Conservation (phyloP, 2,329 filamentous ascomycete species). For the Arachnomyces sp. region DNA sequence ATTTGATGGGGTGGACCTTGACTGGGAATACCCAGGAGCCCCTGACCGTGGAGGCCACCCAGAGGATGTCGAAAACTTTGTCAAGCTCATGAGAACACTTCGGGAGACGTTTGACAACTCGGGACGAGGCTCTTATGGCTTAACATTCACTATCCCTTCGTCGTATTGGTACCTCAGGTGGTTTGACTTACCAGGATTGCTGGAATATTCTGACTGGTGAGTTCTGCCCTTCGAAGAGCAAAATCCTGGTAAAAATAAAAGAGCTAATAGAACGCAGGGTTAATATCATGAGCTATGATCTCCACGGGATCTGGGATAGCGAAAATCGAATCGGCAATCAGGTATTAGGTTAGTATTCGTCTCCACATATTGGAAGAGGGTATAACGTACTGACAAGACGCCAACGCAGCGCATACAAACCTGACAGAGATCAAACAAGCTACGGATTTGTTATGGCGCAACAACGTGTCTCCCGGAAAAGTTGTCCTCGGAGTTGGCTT, state of each 20-base stretch:
- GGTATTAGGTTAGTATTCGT: too few species aligned
- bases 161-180: constrained; percentile 21
- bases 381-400: too few species aligned
- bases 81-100: constrained; percentile 9
- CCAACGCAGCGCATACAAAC: too few species aligned
- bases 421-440: constrained; percentile 36
- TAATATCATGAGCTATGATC: constrained; percentile 8
- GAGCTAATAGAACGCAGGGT: too few species aligned
- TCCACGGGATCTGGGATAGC: constrained; percentile 3
- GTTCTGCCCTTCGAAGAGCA: too few species aligned
- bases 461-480: constrained; percentile 32
- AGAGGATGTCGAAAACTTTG: constrained; percentile 14
- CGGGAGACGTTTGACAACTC: constrained; percentile 8
- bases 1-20: constrained; percentile 19
- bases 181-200: constrained; percentile 21
- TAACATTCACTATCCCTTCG: constrained; percentile 14
- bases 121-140: constrained; percentile 4
- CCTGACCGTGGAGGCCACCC: constrained; percentile 11
- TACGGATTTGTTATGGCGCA: constrained; percentile 36
- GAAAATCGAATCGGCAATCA: neutral
- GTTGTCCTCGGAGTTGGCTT: constrained; percentile 41
- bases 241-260: too few species aligned
- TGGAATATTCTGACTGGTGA: constrained; percentile 10
- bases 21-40: constrained; percentile 19
- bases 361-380: too few species aligned